These are phyloP conservation scores for Candida incommunis DNA, from an alignment of 805 yeast species.

Conservation along the genomic window DNA sequence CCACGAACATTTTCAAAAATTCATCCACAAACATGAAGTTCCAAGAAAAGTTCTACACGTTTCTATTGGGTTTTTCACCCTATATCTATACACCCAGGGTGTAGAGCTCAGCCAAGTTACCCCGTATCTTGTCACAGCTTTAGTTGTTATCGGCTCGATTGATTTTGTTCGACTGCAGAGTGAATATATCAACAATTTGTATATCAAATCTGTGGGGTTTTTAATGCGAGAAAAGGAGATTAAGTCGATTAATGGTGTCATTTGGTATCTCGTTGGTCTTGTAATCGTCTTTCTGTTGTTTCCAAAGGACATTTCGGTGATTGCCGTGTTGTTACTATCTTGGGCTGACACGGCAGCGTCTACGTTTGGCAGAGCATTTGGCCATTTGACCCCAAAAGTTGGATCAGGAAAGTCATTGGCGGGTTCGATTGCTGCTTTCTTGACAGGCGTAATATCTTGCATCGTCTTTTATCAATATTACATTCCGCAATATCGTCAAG, in stretches of 20 bases:
- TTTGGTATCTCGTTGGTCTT: constrained; percentile 77
- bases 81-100: constrained; percentile 57
- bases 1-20: constrained; percentile 27
- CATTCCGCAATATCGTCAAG: constrained; percentile 45
- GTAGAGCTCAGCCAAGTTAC: constrained; percentile 42
- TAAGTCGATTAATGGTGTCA: constrained; percentile 61
- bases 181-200: constrained; percentile 46
- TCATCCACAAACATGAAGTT: constrained; percentile 68
- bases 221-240: constrained; percentile 78
- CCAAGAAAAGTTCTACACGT: constrained; percentile 84
- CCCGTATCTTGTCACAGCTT: constrained; percentile 40
- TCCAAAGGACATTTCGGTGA: constrained; percentile 68
- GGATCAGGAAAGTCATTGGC: constrained; percentile 71
- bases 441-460: constrained; percentile 54
- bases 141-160: constrained; percentile 39
- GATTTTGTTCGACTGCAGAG: constrained; percentile 57
- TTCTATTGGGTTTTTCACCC: constrained; percentile 71
- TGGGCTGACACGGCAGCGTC: constrained; percentile 99
- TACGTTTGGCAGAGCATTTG: constrained; percentile 77
- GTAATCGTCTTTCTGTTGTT: constrained; percentile 52
- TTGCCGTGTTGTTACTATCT: constrained; percentile 67
- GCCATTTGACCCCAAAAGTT: constrained; percentile 69
- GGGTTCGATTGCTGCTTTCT: constrained; percentile 79
- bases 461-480: constrained; percentile 58
- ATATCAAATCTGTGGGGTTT: constrained; percentile 59